phyloP scores from a whole-genome alignment of 805 yeast species.

The Cyberlindnera saturnus region DNA sequence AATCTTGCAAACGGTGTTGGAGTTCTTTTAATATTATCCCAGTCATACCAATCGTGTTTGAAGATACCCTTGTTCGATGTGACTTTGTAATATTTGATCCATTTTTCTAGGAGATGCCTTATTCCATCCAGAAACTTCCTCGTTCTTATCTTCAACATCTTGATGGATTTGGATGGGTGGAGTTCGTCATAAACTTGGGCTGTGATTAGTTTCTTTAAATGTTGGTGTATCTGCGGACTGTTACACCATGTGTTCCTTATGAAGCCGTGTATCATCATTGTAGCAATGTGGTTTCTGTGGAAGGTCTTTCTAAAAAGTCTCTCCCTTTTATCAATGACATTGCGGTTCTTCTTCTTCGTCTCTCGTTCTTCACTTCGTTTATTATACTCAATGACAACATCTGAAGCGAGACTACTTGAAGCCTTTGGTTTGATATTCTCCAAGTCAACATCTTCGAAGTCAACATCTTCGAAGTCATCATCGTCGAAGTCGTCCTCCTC shows the following conservation, averaged over 20 bases:
- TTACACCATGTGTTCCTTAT: conserved; percentile 73
- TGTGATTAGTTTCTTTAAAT: conserved; percentile 44
- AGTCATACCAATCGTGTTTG: conserved; percentile 40
- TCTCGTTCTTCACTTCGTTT: conserved; percentile 11
- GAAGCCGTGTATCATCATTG: conserved; percentile 61
- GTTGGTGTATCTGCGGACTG: conserved; percentile 33
- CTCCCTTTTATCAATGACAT: conserved; percentile 49
- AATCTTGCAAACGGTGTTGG: conserved; percentile 35
- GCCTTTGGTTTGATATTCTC: conserved; percentile 18
- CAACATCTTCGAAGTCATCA: conserved; percentile 19
- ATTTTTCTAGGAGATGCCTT: conserved; percentile 56
- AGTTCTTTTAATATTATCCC: conserved; percentile 15
- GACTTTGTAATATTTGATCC: conserved; percentile 51
- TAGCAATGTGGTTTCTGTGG: conserved; percentile 54
- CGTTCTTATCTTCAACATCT: conserved; percentile 38
- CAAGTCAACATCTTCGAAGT: conserved; percentile 22
- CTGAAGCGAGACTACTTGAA: conserved; percentile 12
- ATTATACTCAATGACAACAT: conserved; percentile 10
- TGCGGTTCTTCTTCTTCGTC: conserved; percentile 19
- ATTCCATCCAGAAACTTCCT: conserved; percentile 73
- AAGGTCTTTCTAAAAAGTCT: conserved; percentile 41
- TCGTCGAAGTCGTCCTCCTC: conserved; percentile 25
- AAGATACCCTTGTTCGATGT: conserved; percentile 30
- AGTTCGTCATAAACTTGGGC: conserved; percentile 39
- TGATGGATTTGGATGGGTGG: conserved; percentile 36